Evolutionary conservation across 768 basidiomycete species (phyloP).

Genomic region (Rhizopogon roseolus): DNA sequence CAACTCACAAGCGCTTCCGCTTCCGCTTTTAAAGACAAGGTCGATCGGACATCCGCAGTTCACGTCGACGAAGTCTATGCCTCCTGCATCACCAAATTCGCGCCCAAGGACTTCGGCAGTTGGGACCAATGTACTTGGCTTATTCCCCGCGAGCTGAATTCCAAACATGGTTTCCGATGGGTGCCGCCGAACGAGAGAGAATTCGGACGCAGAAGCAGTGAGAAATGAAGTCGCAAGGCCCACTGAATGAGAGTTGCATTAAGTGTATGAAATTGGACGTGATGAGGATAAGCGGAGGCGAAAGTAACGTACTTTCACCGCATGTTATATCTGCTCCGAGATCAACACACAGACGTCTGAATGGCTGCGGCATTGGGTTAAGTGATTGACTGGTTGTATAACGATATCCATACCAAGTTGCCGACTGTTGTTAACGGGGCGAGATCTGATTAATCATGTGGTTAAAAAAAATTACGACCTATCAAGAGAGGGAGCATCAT

Average conservation of each 20-base stretch:
- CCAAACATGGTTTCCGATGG: slow-evolving; percentile 86
- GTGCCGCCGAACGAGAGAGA: slow-evolving; percentile 88
- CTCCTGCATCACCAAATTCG: slow-evolving; percentile 45
- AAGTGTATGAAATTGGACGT: not conserved
- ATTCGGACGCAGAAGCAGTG: slow-evolving; percentile 86
- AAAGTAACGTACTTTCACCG: slow-evolving; percentile 67
- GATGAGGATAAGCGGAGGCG: not conserved
- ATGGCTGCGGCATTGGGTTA: slow-evolving; percentile 52
- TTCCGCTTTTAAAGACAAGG: slow-evolving; percentile 86
- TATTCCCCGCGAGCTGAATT: slow-evolving; percentile 89
- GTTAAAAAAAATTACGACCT: slow-evolving; percentile 25
- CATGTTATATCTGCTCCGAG: slow-evolving; percentile 94
- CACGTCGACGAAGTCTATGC: slow-evolving; percentile 88
- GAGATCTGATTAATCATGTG: slow-evolving; percentile 35
- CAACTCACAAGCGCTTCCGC: slow-evolving; percentile 80
- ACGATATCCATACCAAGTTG: slow-evolving; percentile 62
- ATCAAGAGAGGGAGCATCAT: slow-evolving; percentile 17
- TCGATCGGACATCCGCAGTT: slow-evolving; percentile 99
- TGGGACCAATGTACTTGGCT: slow-evolving; percentile 70
- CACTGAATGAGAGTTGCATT: slow-evolving; percentile 47
- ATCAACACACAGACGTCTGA: slow-evolving; percentile 81
- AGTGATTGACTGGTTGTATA: not conserved
- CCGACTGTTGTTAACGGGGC: slow-evolving; percentile 93
- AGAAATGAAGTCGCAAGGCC: slow-evolving; percentile 91
- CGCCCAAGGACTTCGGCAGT: slow-evolving; percentile 77